Base-by-base conservation (phyloP, 257 asterid genomes). In the Marsdenia floribunda region DNA sequence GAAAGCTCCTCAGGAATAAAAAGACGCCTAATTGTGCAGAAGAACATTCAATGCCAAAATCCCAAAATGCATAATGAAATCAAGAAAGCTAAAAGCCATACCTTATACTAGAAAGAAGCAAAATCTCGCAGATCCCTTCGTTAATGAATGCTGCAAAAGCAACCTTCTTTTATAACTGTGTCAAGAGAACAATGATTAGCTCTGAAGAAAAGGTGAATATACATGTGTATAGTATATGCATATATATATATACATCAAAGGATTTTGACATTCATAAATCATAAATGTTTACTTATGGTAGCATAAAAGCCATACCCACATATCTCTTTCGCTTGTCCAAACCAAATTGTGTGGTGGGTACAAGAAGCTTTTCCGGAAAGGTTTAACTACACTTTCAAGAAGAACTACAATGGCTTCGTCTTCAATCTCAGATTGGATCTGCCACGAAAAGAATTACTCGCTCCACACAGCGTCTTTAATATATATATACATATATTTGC, bases 381-480 rank as follows among this genome's bases (percentile, higher is more conserved):
- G 88, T 86, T 68, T 67, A 81, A 84, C 37, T 86, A 73, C 68
- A 75, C 84, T 88, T 64, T 86, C 91, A 54, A 78, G 76, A 29
- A 29, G 0, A 46, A 9, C 38, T 33, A 59, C 71, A 44, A 70
- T 71, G 73, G 70, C 77, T 78, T 79, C 52, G 54, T 60, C 55
- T 14, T 66, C 73, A 76, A 26, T 73, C 75, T 33, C 53, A 79
- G 83, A 75, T 75, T 73, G 78, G 94, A 89, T 85, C 90, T 85
- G 76, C 79, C 78, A 75, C 52, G 0, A n/a, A 13, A 21, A 44
- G 6, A 44, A 44, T 44, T 8, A 11, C 49, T 44, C 49, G 12
- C 49, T 44, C 8, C 2, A 44, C 49, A 44, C 49, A 6, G 49
- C 49, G 49, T 44, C 49, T 44, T 44, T 7, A 44, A 44, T 44